Conservation (phyloP, 257 asterid genomes). For the Solanum piurae region DNA sequence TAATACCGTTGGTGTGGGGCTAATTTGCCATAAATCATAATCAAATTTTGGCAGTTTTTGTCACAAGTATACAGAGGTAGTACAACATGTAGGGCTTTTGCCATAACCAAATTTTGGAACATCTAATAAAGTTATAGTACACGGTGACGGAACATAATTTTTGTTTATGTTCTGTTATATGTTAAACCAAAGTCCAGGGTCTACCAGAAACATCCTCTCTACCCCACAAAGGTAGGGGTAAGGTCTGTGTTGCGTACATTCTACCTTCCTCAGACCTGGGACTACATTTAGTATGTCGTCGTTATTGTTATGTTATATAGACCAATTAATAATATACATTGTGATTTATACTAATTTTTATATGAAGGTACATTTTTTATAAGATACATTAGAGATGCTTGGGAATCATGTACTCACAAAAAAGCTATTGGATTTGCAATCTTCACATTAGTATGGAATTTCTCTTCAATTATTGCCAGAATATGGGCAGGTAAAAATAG, state of each 20-base stretch:
- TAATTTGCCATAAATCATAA: neutral
- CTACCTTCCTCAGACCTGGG: neutral
- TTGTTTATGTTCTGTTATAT: neutral
- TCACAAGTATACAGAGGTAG: neutral
- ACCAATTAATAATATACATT: neutral
- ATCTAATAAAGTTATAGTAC: neutral
- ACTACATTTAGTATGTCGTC: neutral
- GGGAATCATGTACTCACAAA: constrained; percentile 85
- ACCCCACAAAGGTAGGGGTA: neutral
- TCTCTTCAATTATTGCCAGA: constrained; percentile 53
- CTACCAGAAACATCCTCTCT: neutral
- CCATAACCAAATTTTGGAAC: neutral
- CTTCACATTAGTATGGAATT: constrained; percentile 76
- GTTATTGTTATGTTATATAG: neutral
- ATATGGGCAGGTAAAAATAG: constrained; percentile 66
- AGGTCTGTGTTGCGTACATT: neutral
- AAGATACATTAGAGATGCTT: constrained; percentile 38
- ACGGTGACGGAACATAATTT: neutral
- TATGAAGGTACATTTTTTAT: constrained; percentile 66
- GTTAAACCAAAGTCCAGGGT: neutral
- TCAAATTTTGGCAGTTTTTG: neutral
- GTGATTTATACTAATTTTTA: neutral
- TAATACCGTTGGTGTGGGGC: neutral
- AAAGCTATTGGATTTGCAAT: constrained; percentile 65
- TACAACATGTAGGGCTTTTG: neutral